Percentiles rank a stretch among this genome's conserved stretches.
Conservation (phyloP, 2,329 filamentous ascomycete species). For the Penicillium sp. region DNA sequence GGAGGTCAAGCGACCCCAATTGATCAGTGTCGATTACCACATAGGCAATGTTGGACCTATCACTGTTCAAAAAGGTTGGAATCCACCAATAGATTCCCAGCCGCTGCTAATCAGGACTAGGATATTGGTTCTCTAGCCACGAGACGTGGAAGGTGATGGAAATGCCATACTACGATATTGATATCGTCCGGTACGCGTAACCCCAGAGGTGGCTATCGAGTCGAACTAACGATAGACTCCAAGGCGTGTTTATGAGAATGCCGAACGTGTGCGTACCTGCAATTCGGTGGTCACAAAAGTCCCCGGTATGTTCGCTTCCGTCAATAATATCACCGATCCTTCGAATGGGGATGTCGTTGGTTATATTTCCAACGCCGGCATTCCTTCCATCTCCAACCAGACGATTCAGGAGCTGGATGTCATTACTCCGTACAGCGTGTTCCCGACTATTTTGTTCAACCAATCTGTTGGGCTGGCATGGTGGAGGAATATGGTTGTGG, state of each 20-base stretch:
- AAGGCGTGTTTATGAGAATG: constrained; percentile 39
- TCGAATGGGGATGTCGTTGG: constrained; percentile 35
- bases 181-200: constrained; percentile 31
- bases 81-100: neutral
- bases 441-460: constrained; percentile 38
- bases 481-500: constrained; percentile 43
- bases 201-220: neutral
- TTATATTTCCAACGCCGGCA: constrained; percentile 42
- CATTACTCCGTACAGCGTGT: constrained; percentile 41
- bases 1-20: constrained; percentile 37
- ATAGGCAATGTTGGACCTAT: constrained; percentile 38
- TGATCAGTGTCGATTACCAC: constrained; percentile 37
- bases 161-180: constrained; percentile 42
- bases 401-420: constrained; percentile 41
- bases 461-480: constrained; percentile 40
- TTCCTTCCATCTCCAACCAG: constrained; percentile 40
- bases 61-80: constrained; percentile 39
- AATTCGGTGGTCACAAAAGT: constrained; percentile 38
- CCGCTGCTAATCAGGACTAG: neutral
- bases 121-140: constrained; percentile 42
- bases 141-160: constrained; percentile 44
- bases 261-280: constrained; percentile 41
- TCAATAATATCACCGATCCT: constrained; percentile 42
- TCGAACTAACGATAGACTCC: neutral
- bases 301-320: constrained; percentile 42